Conservation (phyloP, 2,329 filamentous ascomycete species). For the Aspergillus sp. region DNA sequence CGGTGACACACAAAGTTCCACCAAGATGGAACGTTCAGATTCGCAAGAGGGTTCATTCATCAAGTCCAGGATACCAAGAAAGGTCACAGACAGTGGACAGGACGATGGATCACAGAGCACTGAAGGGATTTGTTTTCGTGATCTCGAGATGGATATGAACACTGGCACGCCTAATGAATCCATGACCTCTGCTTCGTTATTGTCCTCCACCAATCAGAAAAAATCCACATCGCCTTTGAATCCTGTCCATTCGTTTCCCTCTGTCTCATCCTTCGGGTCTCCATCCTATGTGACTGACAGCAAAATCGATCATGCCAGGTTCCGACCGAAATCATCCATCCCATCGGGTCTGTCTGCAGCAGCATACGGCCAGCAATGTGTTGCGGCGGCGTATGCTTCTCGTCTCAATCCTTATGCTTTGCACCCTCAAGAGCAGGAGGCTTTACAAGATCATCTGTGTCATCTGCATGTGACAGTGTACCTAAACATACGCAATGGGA, state of each 20-base stretch:
- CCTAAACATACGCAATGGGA: slow-evolving; percentile 91
- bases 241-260: slow-evolving; percentile 10
- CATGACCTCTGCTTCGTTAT: slow-evolving; percentile 19
- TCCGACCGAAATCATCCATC: slow-evolving; percentile 74
- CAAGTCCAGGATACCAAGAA: slow-evolving; percentile 1
- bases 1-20: slow-evolving; percentile 4
- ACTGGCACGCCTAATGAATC: slow-evolving; percentile 21
- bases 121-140: slow-evolving; percentile 8
- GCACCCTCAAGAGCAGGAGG: slow-evolving; percentile 73
- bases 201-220: slow-evolving; percentile 16
- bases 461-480: slow-evolving; percentile 89
- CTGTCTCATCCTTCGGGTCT: slow-evolving; percentile 7
- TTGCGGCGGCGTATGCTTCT: slow-evolving; percentile 81
- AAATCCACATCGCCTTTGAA: slow-evolving; percentile 22
- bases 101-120: slow-evolving; percentile 11
- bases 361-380: slow-evolving; percentile 86
- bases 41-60: slow-evolving; percentile 1
- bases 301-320: slow-evolving; percentile 38
- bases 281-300: slow-evolving; percentile 18
- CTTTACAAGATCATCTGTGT: slow-evolving; percentile 75
- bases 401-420: slow-evolving; percentile 83
- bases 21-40: not conserved
- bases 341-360: slow-evolving; percentile 63
- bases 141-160: slow-evolving; percentile 12
- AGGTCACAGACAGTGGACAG: slow-evolving; percentile 2